Evolutionary conservation across 306 rosid species (phyloP).

Genomic region (Fragaria vesca): DNA sequence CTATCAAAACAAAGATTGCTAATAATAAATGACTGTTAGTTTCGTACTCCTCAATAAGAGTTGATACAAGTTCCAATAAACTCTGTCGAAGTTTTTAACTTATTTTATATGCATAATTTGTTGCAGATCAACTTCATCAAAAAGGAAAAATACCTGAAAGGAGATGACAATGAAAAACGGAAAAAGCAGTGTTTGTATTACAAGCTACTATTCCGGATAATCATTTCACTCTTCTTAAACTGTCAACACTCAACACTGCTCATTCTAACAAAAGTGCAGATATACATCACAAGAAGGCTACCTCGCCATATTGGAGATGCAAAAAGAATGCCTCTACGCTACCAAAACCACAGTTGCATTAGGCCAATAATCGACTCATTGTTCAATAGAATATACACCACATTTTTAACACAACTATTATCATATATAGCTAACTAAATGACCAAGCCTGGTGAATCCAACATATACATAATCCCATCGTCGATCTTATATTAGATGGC

Average conservation of each 20-base stretch:
- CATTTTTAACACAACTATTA: conserved; percentile 58
- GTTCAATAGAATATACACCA: conserved; percentile 55
- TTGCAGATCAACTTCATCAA: neutral
- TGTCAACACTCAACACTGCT: conserved; percentile 49
- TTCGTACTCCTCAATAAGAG: no score
- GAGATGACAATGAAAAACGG: neutral
- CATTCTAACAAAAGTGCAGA: conserved; percentile 48
- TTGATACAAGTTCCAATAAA: no score
- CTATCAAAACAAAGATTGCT: no score
- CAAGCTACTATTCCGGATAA: conserved; percentile 45
- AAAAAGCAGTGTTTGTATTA: conserved; percentile 14
- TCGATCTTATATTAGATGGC: conserved; percentile 44
- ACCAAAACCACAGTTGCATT: conserved; percentile 74
- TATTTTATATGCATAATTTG: neutral
- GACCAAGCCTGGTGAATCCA: conserved; percentile 53
- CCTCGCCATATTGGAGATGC: conserved; percentile 18
- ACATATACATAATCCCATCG: conserved; percentile 60
- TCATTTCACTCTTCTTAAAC: conserved; percentile 56
- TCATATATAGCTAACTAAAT: conserved; percentile 55
- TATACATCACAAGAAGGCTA: conserved; percentile 50
- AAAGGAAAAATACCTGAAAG: neutral
- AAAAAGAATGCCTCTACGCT: conserved; percentile 58
- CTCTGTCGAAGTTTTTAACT: neutral
- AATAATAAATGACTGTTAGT: no score
- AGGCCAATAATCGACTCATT: conserved; percentile 51